Evolutionary conservation across 1,284 basidiomycete genomes (phyloP).

Genomic region (Austroboletus novae-zelandiae): DNA sequence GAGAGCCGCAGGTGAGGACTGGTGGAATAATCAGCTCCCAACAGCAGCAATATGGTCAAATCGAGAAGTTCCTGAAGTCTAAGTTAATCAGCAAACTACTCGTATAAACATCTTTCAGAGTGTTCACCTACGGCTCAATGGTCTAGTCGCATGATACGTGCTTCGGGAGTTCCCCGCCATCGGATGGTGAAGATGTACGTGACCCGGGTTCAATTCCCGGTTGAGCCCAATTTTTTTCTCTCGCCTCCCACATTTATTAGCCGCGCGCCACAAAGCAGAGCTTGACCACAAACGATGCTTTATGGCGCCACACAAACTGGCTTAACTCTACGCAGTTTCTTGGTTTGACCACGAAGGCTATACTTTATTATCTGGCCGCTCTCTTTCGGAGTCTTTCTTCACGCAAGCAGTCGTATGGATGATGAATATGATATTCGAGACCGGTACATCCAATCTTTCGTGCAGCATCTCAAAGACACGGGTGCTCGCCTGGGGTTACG

Average conservation of each 20-base stretch:
- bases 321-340: neutral
- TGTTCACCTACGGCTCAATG: constrained; percentile 34
- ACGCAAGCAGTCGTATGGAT: constrained; percentile 8
- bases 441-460: constrained; percentile 27
- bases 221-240: constrained; percentile 35
- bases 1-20: too few relatives aligned
- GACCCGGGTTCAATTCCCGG: constrained; percentile 50
- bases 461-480: constrained; percentile 27
- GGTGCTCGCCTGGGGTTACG: constrained; percentile 16
- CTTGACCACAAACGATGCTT: constrained; percentile 15
- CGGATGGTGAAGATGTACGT: constrained; percentile 32
- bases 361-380: too few relatives aligned
- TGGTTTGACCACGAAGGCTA: constrained; percentile 1
- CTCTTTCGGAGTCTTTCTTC: neutral
- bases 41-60: too few relatives aligned
- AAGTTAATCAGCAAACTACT: neutral
- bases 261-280: neutral
- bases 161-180: constrained; percentile 33
- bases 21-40: too few relatives aligned
- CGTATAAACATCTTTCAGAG: neutral
- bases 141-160: constrained; percentile 45
- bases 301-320: neutral
- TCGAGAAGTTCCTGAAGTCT: too few relatives aligned
- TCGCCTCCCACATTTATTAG: neutral
- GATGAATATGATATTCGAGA: constrained; percentile 18